A percentile compares a stretch with the other conserved stretches of the same genome.
Conservation (phyloP, 768 basidiomycete species). For the Tricholoma flavovirens region DNA sequence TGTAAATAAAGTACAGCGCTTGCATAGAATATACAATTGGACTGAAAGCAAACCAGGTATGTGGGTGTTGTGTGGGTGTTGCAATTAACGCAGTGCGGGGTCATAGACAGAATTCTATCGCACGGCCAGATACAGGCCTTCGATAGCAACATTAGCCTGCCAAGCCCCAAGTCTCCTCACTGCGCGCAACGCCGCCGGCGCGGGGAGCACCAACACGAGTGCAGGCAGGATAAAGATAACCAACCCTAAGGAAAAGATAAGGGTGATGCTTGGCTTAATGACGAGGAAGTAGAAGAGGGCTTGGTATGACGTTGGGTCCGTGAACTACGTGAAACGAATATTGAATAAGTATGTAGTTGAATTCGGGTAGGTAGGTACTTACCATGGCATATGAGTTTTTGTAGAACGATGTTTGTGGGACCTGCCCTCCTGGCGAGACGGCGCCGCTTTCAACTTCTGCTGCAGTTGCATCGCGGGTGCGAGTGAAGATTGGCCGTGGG, state of each 20-base stretch:
- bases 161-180: slow-evolving; percentile 66
- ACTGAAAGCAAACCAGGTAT: too few relatives aligned
- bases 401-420: slow-evolving; percentile 69
- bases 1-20: too few relatives aligned
- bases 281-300: slow-evolving; percentile 86
- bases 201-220: slow-evolving; percentile 57
- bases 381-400: slow-evolving; percentile 81
- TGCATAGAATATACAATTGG: too few relatives aligned
- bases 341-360: background rate
- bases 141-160: slow-evolving; percentile 81
- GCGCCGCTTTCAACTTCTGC: slow-evolving; percentile 46
- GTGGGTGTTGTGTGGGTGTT: too few relatives aligned
- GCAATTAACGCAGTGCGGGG: background rate
- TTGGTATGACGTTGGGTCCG: slow-evolving; percentile 77
- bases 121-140: slow-evolving; percentile 51
- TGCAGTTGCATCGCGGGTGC: slow-evolving; percentile 42
- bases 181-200: slow-evolving; percentile 60
- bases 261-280: slow-evolving; percentile 76
- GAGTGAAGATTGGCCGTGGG: slow-evolving; percentile 72
- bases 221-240: slow-evolving; percentile 53
- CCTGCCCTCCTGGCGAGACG: slow-evolving; percentile 20
- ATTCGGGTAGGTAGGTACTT: slow-evolving; percentile 15
- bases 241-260: slow-evolving; percentile 53
- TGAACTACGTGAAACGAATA: slow-evolving; percentile 44
- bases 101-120: slow-evolving; percentile 18